These are phyloP conservation scores for Quercus bicolor DNA, from an alignment of 306 rosid genomes.

Conservation along the genomic window DNA sequence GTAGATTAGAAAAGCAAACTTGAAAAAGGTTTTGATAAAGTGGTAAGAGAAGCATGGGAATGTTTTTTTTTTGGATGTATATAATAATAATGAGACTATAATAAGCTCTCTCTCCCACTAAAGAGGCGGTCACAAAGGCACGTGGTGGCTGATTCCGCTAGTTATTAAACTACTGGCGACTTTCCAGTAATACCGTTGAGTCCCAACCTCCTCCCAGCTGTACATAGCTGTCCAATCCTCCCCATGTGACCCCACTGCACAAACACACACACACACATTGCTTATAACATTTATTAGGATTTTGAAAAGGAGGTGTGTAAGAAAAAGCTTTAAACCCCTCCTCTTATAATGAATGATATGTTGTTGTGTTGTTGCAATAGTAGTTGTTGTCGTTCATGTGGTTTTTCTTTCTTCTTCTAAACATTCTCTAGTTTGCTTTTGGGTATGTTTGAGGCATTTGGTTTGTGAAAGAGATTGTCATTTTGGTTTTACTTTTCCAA, in stretches of 20 bases:
- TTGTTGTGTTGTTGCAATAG: neutral
- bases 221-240: conserved; percentile 44
- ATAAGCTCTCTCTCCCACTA: conserved; percentile 16
- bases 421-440: conserved; percentile 20
- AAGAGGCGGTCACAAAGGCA: conserved; percentile 33
- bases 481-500: neutral
- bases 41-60: neutral
- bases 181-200: conserved; percentile 62
- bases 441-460: neutral
- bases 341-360: neutral
- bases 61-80: conserved; percentile 5
- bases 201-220: conserved; percentile 52
- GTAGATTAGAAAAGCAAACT: neutral
- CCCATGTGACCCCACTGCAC: conserved; percentile 25
- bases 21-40: neutral
- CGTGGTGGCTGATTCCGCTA: conserved; percentile 42
- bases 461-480: neutral
- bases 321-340: neutral
- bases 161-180: conserved; percentile 23
- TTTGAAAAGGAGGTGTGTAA: neutral
- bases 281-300: conserved; percentile 2
- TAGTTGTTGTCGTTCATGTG: neutral
- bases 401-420: conserved; percentile 16
- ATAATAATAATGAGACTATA: conserved; percentile 9
- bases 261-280: neutral